Evolutionary conservation across 164 flowering plant species (phyloP).

Genomic region (Paratinospora sagittata): DNA sequence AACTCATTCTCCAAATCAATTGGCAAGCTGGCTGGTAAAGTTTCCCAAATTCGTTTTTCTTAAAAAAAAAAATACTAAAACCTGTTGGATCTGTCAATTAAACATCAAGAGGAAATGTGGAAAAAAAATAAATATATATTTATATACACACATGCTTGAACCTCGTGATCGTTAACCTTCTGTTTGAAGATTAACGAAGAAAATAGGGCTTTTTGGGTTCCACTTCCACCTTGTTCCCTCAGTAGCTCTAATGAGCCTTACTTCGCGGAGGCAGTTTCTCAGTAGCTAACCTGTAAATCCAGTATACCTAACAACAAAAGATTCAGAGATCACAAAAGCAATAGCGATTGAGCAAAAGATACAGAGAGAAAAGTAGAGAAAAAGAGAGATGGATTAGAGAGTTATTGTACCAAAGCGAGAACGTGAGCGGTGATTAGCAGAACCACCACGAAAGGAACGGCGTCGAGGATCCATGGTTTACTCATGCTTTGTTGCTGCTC

Average conservation of each 20-base stretch:
- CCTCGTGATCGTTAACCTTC: not conserved
- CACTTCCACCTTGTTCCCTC: slow-evolving; percentile 3
- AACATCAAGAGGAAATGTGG: not conserved
- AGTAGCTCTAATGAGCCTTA: slow-evolving; percentile 44
- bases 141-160: not conserved
- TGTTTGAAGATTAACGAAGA: not conserved
- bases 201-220: too few relatives aligned
- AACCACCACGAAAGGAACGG: slow-evolving; percentile 50
- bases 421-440: slow-evolving; percentile 72
- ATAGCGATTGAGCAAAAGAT: not conserved
- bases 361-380: not conserved
- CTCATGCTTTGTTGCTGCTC: slow-evolving; percentile 15
- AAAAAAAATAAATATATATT: too few relatives aligned
- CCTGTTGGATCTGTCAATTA: not conserved
- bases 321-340: not conserved
- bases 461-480: slow-evolving; percentile 43
- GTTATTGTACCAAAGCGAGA: slow-evolving; percentile 69
- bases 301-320: slow-evolving; percentile 48
- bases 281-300: slow-evolving; percentile 80
- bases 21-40: too few relatives aligned
- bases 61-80: too few relatives aligned
- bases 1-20: not conserved
- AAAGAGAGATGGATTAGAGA: not conserved
- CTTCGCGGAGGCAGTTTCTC: slow-evolving; percentile 61
- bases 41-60: too few relatives aligned